These are phyloP conservation scores for Sporopachydermia lactativora DNA, from an alignment of 805 yeast species.

Conservation along the genomic window DNA sequence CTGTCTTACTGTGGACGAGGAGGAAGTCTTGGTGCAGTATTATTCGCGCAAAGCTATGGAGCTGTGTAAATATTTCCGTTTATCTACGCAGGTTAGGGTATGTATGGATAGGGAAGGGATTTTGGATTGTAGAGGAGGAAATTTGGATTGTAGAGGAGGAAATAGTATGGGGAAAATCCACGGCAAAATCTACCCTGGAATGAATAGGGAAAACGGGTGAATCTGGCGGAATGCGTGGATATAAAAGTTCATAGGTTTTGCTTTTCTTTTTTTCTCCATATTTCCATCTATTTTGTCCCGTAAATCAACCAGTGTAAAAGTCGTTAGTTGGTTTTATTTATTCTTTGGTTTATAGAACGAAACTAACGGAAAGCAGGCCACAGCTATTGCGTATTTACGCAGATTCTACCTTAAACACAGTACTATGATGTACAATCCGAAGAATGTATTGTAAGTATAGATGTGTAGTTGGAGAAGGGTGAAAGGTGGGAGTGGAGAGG, in stretches of 20 bases:
- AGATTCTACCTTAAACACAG: conserved; percentile 70
- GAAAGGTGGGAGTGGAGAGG: too few species aligned
- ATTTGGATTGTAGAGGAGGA: too few species aligned
- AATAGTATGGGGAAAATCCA: too few species aligned
- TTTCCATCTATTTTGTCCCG: too few species aligned
- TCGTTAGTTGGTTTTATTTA: too few species aligned
- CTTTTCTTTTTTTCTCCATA: too few species aligned
- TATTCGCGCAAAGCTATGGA: conserved; percentile 61
- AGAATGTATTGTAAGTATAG: conserved; percentile 40
- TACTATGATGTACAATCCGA: conserved; percentile 82
- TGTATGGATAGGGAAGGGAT: neutral
- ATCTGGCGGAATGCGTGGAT: too few species aligned
- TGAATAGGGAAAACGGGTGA: too few species aligned
- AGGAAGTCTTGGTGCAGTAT: conserved; percentile 46
- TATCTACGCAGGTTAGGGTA: conserved; percentile 75
- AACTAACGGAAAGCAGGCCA: conserved; percentile 26
- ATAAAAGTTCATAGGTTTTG: too few species aligned
- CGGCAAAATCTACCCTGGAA: too few species aligned
- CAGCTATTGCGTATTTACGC: conserved; percentile 72
- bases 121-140: too few species aligned
- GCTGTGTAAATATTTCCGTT: conserved; percentile 55
- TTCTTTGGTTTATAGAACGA: conserved; percentile 1
- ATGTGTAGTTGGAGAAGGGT: neutral
- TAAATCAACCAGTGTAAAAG: too few species aligned
- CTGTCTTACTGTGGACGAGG: conserved; percentile 55